Conservation (phyloP, 1,139 yeast genomes). For the Saccharomycopsis hybrid region DNA sequence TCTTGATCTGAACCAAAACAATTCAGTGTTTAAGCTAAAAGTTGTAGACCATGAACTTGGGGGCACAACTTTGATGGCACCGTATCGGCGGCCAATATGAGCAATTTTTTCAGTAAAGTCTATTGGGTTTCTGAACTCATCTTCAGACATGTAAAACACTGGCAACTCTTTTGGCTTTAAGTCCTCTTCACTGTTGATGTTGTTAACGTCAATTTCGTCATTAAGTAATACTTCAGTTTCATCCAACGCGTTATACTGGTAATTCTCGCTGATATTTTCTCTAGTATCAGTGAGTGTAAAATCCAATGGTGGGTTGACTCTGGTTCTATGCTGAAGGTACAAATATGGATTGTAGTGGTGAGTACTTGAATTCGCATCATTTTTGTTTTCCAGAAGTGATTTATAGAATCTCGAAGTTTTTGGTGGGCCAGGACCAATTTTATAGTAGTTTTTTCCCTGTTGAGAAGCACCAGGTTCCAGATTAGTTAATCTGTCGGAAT, state of each 20-base stretch:
- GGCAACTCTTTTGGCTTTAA: constrained; percentile 32
- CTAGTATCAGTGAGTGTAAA: constrained; percentile 17
- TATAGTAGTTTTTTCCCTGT: background rate
- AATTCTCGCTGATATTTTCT: constrained; percentile 18
- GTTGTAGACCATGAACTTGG: constrained; percentile 38
- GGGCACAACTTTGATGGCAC: constrained; percentile 67
- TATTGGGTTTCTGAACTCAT: constrained; percentile 45
- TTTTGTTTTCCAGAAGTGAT: constrained; percentile 16
- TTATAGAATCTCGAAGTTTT: constrained; percentile 20
- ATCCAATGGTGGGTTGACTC: constrained; percentile 38
- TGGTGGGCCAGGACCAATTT: constrained; percentile 14
- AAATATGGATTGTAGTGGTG: constrained; percentile 40
- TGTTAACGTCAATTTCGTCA: constrained; percentile 6
- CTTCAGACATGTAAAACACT: constrained; percentile 38
- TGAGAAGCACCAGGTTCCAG: background rate
- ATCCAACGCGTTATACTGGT: constrained; percentile 13
- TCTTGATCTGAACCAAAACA: constrained; percentile 52
- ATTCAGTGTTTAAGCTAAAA: constrained; percentile 45
- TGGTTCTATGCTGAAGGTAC: constrained; percentile 38
- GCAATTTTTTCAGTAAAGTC: constrained; percentile 42
- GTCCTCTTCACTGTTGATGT: background rate
- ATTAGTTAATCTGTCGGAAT: constrained; percentile 12
- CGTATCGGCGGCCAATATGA: constrained; percentile 45
- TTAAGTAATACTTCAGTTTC: constrained; percentile 20
- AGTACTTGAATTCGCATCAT: constrained; percentile 18